A percentile compares a stretch with the other conserved stretches of the same genome.
These are phyloP conservation scores for Suhomyces taliae DNA, from an alignment of 1,139 yeast species.

Conservation along the genomic window DNA sequence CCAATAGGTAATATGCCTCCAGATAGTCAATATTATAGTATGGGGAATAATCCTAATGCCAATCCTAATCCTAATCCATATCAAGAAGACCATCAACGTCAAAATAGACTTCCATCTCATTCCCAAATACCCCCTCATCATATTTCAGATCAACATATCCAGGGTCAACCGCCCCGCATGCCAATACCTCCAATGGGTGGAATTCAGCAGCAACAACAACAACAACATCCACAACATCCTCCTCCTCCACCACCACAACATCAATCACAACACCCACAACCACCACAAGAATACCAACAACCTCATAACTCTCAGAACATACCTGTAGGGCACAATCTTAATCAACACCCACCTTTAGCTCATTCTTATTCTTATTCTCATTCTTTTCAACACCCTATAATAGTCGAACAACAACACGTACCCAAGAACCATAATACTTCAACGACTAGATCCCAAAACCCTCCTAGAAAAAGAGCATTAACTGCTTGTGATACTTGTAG, in stretches of 20 bases:
- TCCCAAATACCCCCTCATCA: neutral
- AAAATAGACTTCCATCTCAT: too few relatives aligned
- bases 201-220: neutral
- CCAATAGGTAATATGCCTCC: too few relatives aligned
- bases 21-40: too few relatives aligned
- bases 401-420: constrained; percentile 1
- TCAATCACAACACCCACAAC: constrained; percentile 1
- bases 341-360: too few relatives aligned
- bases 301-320: too few relatives aligned
- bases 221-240: constrained; percentile 1
- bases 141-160: neutral
- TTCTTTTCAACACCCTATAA: neutral
- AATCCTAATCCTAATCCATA: too few relatives aligned
- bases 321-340: too few relatives aligned
- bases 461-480: constrained; percentile 38
- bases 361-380: neutral
- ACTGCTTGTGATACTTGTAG: constrained; percentile 53
- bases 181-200: constrained; percentile 1
- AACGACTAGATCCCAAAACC: neutral
- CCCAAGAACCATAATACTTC: neutral
- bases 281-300: neutral
- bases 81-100: too few relatives aligned
- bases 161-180: neutral
- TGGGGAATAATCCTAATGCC: too few relatives aligned
- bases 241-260: neutral